Conservation (phyloP, 73 alveolate species). For the Paramecium tetraurelia region DNA sequence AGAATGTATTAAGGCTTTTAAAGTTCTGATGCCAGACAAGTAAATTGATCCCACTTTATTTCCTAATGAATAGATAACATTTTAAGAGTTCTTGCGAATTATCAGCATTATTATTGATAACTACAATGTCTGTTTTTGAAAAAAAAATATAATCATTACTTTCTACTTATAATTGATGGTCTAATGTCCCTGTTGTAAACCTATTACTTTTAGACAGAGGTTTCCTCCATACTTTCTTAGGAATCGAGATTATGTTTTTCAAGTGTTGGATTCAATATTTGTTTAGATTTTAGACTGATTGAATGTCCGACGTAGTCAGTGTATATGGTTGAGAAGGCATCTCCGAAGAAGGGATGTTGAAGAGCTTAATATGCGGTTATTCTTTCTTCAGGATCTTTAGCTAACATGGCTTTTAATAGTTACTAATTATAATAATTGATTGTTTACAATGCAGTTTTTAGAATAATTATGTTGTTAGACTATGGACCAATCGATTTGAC, state of each 20-base stretch:
- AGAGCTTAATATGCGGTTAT: not conserved
- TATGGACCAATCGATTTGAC: slow-evolving; percentile 8
- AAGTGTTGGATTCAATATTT: not conserved
- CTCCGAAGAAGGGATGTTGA: not conserved
- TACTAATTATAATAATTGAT: not conserved
- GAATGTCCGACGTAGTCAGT: not conserved
- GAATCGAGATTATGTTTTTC: not conserved
- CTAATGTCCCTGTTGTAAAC: not conserved
- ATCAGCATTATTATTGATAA: not conserved
- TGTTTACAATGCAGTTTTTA: slow-evolving; percentile 6
- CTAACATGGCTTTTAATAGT: slow-evolving; percentile 5
- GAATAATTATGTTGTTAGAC: not conserved
- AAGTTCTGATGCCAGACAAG: not conserved
- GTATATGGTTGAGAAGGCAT: not conserved
- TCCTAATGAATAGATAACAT: not conserved
- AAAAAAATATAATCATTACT: not conserved
- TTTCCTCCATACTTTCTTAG: not conserved
- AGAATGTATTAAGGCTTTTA: slow-evolving; percentile 7
- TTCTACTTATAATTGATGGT: not conserved
- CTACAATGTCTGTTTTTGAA: slow-evolving; percentile 30
- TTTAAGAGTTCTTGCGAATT: not conserved
- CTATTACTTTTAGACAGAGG: not conserved
- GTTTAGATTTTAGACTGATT: not conserved
- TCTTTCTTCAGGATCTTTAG: slow-evolving; percentile 45
- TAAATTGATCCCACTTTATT: not conserved